These are phyloP conservation scores for Aspergillus sojae DNA, from an alignment of 2,329 filamentous ascomycete genomes.

Conservation along the genomic window DNA sequence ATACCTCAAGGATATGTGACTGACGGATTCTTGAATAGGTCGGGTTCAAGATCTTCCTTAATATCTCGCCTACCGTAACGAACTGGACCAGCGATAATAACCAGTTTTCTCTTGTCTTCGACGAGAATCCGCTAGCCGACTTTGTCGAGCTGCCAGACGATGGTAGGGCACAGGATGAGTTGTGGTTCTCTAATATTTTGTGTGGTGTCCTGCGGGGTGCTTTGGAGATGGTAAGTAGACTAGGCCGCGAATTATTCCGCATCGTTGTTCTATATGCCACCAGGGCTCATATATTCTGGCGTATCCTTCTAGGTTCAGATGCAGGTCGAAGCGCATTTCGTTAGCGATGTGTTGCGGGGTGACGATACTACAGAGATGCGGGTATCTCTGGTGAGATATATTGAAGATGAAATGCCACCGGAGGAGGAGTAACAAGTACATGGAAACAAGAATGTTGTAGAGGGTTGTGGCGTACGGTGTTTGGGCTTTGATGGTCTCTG, in stretches of 20 bases:
- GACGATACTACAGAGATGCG: conserved; percentile 98
- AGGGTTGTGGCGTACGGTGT: conserved; percentile 29
- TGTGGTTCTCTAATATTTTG: conserved; percentile 98
- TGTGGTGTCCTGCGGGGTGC: conserved; percentile 90
- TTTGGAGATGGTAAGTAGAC: conserved; percentile 79
- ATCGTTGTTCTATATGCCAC: not conserved
- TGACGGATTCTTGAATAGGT: conserved; percentile 58
- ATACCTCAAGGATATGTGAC: conserved; percentile 5
- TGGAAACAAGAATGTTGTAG: not conserved
- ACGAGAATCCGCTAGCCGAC: conserved; percentile 95
- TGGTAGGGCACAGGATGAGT: conserved; percentile 88
- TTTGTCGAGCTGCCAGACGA: conserved; percentile 98
- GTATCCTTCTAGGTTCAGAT: conserved; percentile 70
- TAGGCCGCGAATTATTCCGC: not conserved
- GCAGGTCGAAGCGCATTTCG: conserved; percentile 96
- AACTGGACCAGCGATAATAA: conserved; percentile 97
- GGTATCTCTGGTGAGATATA: conserved; percentile 86
- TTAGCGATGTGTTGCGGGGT: conserved; percentile 87
- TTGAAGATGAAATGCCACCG: conserved; percentile 95
- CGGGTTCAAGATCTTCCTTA: conserved; percentile 98
- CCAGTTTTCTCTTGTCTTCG: conserved; percentile 93
- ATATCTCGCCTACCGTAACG: conserved; percentile 88
- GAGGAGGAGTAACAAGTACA: conserved; percentile 77
- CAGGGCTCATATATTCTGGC: conserved; percentile 3
- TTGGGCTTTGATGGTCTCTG: conserved; percentile 12